These are phyloP conservation scores for Podila clonocystis DNA, from an alignment of 192 early-diverging fungal genomes.

Conservation along the genomic window DNA sequence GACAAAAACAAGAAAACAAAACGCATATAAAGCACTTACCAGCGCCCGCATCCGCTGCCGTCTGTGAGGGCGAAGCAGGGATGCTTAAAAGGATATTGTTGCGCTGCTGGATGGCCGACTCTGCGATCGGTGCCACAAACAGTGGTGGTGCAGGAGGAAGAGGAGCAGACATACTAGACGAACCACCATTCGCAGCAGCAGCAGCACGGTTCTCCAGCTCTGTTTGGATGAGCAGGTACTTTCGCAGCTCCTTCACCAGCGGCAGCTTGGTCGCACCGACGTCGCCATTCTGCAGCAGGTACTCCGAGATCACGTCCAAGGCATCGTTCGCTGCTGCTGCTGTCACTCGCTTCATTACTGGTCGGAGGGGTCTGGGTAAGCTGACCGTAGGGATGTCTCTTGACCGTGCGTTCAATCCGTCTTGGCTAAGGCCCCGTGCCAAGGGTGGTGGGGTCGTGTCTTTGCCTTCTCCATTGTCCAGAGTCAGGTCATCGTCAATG, in stretches of 20 bases:
- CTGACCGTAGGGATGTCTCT: too few species aligned
- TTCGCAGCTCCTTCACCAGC: constrained; percentile 45
- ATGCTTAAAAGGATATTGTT: neutral
- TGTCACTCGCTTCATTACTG: constrained; percentile 37
- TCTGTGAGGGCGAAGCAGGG: neutral
- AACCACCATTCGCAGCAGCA: too few species aligned
- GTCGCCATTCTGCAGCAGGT: constrained; percentile 45
- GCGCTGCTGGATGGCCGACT: neutral
- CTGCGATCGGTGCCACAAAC: neutral
- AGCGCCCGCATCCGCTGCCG: neutral
- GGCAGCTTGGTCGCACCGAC: constrained; percentile 47
- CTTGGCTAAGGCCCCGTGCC: too few species aligned
- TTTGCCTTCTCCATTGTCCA: too few species aligned
- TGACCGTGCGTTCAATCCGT: too few species aligned
- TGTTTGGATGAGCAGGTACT: constrained; percentile 34
- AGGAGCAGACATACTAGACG: neutral
- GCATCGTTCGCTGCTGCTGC: constrained; percentile 42
- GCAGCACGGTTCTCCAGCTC: constrained; percentile 21
- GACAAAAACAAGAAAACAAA: neutral
- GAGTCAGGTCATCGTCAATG: too few species aligned
- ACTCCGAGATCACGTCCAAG: constrained; percentile 48
- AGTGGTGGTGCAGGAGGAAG: neutral
- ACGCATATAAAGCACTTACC: neutral
- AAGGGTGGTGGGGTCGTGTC: too few species aligned
- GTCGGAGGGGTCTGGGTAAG: constrained; percentile 13